These are phyloP conservation scores for Candida sphagnicola DNA, from an alignment of 805 yeast genomes.

Conservation along the genomic window DNA sequence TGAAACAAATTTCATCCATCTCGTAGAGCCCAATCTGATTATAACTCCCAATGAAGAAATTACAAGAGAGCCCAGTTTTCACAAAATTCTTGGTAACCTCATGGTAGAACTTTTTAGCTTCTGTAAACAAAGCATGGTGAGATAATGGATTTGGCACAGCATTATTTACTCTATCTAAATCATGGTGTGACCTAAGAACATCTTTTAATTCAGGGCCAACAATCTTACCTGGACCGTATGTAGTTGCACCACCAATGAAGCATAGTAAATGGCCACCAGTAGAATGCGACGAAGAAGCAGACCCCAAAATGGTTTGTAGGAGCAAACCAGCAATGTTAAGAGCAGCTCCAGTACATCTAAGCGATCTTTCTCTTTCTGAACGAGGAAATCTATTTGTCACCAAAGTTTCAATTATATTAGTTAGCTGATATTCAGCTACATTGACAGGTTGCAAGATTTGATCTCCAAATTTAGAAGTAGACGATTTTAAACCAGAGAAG, in stretches of 20 bases:
- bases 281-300: conserved; percentile 24
- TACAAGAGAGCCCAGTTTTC: conserved; percentile 49
- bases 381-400: conserved; percentile 48
- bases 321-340: conserved; percentile 42
- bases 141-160: conserved; percentile 21
- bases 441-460: conserved; percentile 47
- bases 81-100: conserved; percentile 46
- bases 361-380: conserved; percentile 40
- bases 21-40: conserved; percentile 68
- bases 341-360: conserved; percentile 60
- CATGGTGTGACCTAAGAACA: conserved; percentile 65
- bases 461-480: conserved; percentile 9
- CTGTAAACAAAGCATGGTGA: conserved; percentile 25
- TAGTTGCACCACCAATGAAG: conserved; percentile 63
- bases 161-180: conserved; percentile 42
- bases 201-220: conserved; percentile 55
- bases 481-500: conserved; percentile 20
- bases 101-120: conserved; percentile 45
- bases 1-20: conserved; percentile 55
- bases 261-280: conserved; percentile 52
- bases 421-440: conserved; percentile 48
- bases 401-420: conserved; percentile 46
- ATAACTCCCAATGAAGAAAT: conserved; percentile 60
- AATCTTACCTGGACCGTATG: conserved; percentile 60
- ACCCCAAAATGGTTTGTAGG: conserved; percentile 36